Evolutionary conservation across 768 basidiomycete genomes (phyloP).

Genomic region (Lentinus brumalis): DNA sequence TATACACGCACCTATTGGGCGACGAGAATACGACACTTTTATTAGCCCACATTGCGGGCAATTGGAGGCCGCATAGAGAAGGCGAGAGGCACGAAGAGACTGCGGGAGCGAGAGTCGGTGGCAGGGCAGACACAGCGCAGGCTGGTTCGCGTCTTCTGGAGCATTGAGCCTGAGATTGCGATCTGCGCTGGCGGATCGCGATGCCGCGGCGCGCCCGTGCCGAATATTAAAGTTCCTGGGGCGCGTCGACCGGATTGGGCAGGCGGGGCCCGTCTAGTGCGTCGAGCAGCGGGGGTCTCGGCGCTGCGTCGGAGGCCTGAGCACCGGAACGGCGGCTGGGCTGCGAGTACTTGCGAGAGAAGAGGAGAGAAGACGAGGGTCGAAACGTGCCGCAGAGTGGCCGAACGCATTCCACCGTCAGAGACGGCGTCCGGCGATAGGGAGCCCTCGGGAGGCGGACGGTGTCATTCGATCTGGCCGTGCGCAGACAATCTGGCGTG

Average conservation of each 20-base stretch:
- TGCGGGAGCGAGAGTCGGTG: neutral
- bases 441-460: conserved; percentile 6
- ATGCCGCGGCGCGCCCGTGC: conserved; percentile 16
- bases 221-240: conserved; percentile 10
- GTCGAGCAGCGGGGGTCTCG: neutral
- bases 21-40: neutral
- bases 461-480: conserved; percentile 14
- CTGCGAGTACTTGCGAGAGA: no score
- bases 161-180: conserved; percentile 1
- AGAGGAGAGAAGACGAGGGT: neutral
- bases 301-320: no score
- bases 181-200: conserved; percentile 2
- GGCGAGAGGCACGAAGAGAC: neutral
- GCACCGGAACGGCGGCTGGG: no score
- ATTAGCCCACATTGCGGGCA: neutral
- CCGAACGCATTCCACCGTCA: neutral
- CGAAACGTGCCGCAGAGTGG: neutral
- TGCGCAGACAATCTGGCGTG: conserved; percentile 3
- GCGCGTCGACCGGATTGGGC: neutral
- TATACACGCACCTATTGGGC: conserved; percentile 3
- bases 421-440: conserved; percentile 8
- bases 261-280: neutral
- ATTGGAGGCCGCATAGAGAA: conserved; percentile 9
- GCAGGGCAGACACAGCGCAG: neutral
- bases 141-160: neutral